phyloP scores from a whole-genome alignment of 805 yeast genomes.

The Pichia gijzeniarum region DNA sequence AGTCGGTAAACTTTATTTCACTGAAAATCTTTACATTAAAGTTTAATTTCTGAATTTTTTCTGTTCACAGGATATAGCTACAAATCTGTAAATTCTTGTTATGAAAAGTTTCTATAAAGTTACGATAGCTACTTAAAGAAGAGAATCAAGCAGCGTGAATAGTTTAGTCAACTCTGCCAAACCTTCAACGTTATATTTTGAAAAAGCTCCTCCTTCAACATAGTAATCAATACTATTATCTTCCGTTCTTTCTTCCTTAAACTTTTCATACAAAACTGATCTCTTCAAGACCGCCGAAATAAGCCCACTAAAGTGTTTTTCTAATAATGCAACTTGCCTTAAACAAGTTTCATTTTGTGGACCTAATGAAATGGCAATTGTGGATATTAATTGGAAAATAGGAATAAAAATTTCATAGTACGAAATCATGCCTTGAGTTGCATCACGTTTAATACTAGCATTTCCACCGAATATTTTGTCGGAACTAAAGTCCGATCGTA shows the following conservation, averaged over 20 bases:
- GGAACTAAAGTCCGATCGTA: constrained; percentile 14
- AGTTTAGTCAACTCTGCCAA: constrained; percentile 22
- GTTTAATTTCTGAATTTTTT: too few species aligned
- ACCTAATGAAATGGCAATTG: constrained; percentile 69
- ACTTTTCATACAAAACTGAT: constrained; percentile 19
- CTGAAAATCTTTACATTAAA: too few species aligned
- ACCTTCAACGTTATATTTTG: constrained; percentile 14
- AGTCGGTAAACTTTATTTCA: too few species aligned
- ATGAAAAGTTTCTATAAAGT: too few species aligned
- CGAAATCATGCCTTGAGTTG: constrained; percentile 33
- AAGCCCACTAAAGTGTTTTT: constrained; percentile 47
- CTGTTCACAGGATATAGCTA: too few species aligned
- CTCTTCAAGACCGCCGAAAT: constrained; percentile 43
- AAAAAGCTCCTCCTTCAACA: constrained; percentile 1
- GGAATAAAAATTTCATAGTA: constrained; percentile 67
- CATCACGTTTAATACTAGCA: constrained; percentile 5
- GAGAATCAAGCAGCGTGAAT: constrained; percentile 25
- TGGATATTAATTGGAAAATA: constrained; percentile 61
- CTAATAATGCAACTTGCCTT: constrained; percentile 43
- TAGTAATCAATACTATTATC: neutral
- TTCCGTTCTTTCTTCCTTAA: constrained; percentile 1
- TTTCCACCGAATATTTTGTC: constrained; percentile 17
- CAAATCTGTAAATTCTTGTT: too few species aligned
- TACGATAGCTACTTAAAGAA: neutral
- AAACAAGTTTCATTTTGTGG: constrained; percentile 61